These are phyloP conservation scores for Daedalea quercina DNA, from an alignment of 768 basidiomycete species.

Conservation along the genomic window DNA sequence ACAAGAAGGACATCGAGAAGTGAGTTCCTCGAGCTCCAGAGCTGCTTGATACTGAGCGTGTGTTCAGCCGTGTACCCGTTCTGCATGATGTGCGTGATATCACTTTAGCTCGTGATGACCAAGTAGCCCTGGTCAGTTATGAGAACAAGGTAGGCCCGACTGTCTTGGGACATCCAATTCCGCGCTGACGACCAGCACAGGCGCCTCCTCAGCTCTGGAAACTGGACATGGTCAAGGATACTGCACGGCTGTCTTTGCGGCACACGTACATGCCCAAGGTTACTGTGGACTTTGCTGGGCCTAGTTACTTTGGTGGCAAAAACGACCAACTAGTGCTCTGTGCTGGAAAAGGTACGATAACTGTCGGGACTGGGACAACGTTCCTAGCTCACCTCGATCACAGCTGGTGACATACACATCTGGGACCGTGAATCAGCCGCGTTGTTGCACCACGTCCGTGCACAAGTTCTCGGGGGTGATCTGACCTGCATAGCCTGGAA, in stretches of 20 bases:
- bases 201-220: constrained; percentile 78
- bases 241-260: constrained; percentile 32
- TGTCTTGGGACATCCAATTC: background rate
- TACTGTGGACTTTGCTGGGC: constrained; percentile 68
- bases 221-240: constrained; percentile 55
- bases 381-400: background rate
- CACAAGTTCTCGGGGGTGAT: constrained; percentile 50
- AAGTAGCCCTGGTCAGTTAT: constrained; percentile 63
- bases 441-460: constrained; percentile 62
- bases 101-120: constrained; percentile 52
- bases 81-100: constrained; percentile 70
- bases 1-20: constrained; percentile 62
- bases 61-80: constrained; percentile 58
- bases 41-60: background rate
- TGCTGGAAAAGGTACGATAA: constrained; percentile 57
- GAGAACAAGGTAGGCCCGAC: constrained; percentile 51
- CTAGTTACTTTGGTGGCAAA: constrained; percentile 77
- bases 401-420: constrained; percentile 78
- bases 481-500: constrained; percentile 83
- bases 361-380: background rate
- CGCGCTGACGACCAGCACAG: constrained; percentile 27
- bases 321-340: constrained; percentile 76
- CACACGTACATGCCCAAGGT: constrained; percentile 72
- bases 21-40: constrained; percentile 21
- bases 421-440: constrained; percentile 81